Evolutionary conservation across 2,329 filamentous ascomycete genomes (phyloP), one percentile per base, ranked within the genome.

Genomic region (Colletotrichum shisoi): DNA sequence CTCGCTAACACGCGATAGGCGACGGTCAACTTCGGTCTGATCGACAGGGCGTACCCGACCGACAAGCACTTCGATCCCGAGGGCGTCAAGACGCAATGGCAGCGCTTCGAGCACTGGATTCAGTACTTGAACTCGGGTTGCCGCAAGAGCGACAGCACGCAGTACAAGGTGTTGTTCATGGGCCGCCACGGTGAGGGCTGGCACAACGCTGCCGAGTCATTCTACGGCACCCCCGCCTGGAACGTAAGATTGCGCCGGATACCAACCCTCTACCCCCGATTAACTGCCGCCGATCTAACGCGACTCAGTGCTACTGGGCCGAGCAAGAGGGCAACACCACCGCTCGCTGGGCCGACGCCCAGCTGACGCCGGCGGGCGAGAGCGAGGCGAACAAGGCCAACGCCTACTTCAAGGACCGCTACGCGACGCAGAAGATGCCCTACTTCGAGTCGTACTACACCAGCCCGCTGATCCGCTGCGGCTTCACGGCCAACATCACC

Each of bases 141-240:
- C 59, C 58, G 62, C 39, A 72, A 74, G 3, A 74, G 81, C n/a
- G 74, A 76, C 11, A 81, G 79, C 56, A 82, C 83, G 15, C 78
- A 81, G 37, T 92, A 91, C 79, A 89, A 90, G 72, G 81, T 93
- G 11, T 74, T 92, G 37, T 89, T 89, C 76, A 81, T 91, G 75
- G 89, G 86, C 3, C 86, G 90, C 45, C 90, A 92, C 73, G 90
- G 90, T 24, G 84, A 92, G 76, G 90, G 90, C 13, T 86, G 79
- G 71, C 85, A 88, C 70, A 88, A 88, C 70, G 82, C 82, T 7
- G 89, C 89, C 15, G 87, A 91, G 76, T 79, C 81, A 34, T 89
- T 82, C 74, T 91, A 90, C 71, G 89, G 89, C 53, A 91, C 88
- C 0, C 84, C 86, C 1, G 86, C 85, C 3, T 91, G 89, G 89